These are phyloP conservation scores for Ehretia macrophylla DNA, from an alignment of 257 asterid genomes.

Conservation along the genomic window DNA sequence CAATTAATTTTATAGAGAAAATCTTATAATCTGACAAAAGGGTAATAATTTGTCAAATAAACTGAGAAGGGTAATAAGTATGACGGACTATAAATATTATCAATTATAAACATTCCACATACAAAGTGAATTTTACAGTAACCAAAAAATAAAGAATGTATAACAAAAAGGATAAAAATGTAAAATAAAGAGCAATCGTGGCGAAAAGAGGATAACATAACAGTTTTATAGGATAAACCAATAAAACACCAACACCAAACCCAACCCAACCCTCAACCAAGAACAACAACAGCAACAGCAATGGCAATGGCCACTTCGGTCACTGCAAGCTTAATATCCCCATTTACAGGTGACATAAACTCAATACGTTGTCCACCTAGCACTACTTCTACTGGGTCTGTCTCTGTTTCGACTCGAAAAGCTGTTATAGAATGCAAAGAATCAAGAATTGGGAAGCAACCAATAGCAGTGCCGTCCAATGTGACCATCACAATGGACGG, in stretches of 20 bases:
- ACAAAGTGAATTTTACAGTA: no score
- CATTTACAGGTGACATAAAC: not conserved
- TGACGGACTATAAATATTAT: no score
- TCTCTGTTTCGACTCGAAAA: not conserved
- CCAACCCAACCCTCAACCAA: not conserved
- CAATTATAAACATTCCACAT: no score
- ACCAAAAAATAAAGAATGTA: not conserved
- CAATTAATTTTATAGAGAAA: no score
- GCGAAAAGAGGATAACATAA: not conserved
- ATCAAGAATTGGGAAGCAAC: constrained; percentile 96
- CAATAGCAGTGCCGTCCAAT: constrained; percentile 71
- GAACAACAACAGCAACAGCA: not conserved
- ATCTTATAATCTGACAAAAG: no score
- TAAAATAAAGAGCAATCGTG: no score
- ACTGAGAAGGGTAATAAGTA: no score
- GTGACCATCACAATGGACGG: constrained; percentile 69
- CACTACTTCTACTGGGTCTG: not conserved
- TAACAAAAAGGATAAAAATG: no score
- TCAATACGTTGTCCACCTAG: not conserved
- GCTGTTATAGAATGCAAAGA: constrained; percentile 67
- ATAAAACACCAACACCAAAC: no score
- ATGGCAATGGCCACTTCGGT: not conserved
- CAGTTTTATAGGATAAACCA: not conserved
- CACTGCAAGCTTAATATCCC: not conserved
- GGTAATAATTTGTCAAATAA: no score